Percentiles rank a stretch among this genome's conserved stretches.
These are phyloP conservation scores for Tuber aestivum DNA, from an alignment of 495 filamentous ascomycete species.

Conservation along the genomic window DNA sequence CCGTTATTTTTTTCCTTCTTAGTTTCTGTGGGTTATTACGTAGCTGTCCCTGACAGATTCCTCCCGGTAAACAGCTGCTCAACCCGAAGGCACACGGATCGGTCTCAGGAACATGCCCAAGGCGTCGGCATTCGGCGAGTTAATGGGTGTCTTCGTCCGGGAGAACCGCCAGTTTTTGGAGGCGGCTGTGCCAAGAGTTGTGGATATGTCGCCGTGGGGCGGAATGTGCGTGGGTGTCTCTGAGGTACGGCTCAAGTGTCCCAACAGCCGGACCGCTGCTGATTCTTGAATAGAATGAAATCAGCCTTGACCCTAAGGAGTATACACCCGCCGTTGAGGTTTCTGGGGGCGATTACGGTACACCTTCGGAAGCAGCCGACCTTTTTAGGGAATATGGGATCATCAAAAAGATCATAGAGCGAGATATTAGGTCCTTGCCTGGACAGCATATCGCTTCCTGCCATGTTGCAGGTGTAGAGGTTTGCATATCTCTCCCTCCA, in stretches of 20 bases:
- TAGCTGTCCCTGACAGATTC: slow-evolving; percentile 3
- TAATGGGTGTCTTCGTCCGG: neutral
- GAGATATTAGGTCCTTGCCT: slow-evolving; percentile 3
- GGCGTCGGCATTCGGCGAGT: neutral
- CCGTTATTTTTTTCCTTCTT: neutral
- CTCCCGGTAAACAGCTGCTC: neutral
- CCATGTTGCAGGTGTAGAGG: slow-evolving; percentile 3
- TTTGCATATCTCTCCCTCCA: neutral
- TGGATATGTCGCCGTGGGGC: neutral
- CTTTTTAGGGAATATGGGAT: neutral
- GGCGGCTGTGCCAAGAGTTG: neutral
- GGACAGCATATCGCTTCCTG: neutral
- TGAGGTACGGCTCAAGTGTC: neutral
- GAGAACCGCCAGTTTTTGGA: slow-evolving; percentile 1
- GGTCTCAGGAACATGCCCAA: neutral
- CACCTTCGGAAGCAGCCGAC: neutral
- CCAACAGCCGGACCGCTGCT: neutral
- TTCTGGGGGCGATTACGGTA: neutral
- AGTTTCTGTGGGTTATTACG: neutral
- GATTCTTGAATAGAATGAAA: neutral
- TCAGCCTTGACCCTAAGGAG: neutral
- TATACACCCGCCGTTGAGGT: neutral
- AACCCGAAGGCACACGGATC: neutral
- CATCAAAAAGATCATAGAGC: neutral
- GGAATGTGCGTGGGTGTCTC: slow-evolving; percentile 1